Evolutionary conservation across 352 stramenopile genomes (phyloP), one percentile per base, ranked within the genome.

Genomic region (Pythium insidiosum): DNA sequence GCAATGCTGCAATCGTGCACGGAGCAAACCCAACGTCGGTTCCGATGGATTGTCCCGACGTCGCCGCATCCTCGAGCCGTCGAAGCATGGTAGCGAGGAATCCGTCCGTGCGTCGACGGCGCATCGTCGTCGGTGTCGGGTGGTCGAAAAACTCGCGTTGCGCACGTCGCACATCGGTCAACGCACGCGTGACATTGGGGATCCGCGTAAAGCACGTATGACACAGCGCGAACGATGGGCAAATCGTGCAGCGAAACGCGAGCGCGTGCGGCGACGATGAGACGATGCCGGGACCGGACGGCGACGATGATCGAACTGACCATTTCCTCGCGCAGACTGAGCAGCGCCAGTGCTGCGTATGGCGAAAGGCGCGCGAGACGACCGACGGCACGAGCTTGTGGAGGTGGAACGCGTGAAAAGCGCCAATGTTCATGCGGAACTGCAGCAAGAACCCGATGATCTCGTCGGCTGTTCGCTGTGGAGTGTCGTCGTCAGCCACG

Each of bases 151-250:
- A n/a, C n/a, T n/a, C n/a, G n/a, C n/a, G n/a, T n/a, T n/a, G n/a
- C n/a, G n/a, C n/a, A n/a, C n/a, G n/a, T n/a, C n/a, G n/a, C n/a
- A n/a, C n/a, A n/a, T n/a, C n/a, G n/a, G n/a, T n/a, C n/a, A n/a
- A n/a, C 26, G 57, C 56, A 10, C 23, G 9, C 15, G 52, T 45
- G 16, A 34, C 38, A 41, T 84, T 85, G 0, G 77, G 77, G 31
- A 90, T 75, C 34, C 77, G 63, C 7, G 74, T 87, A 42, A 37
- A 64, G 36, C 56, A 64, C 40, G 58, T 49, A 5, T 49, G 49
- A 16, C 56, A 64, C 7, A 64, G 16, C 26, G 49, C 53, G 45
- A 46, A 64, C 5, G 38, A 24, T n/a, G n/a, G n/a, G 29, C 56
- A 64, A 5, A 44, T 29, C 3, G 49, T 31, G 25, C 56, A 64